phyloP scores from a whole-genome alignment of 768 basidiomycete genomes.

The Hortiboletus flavorubellus region DNA sequence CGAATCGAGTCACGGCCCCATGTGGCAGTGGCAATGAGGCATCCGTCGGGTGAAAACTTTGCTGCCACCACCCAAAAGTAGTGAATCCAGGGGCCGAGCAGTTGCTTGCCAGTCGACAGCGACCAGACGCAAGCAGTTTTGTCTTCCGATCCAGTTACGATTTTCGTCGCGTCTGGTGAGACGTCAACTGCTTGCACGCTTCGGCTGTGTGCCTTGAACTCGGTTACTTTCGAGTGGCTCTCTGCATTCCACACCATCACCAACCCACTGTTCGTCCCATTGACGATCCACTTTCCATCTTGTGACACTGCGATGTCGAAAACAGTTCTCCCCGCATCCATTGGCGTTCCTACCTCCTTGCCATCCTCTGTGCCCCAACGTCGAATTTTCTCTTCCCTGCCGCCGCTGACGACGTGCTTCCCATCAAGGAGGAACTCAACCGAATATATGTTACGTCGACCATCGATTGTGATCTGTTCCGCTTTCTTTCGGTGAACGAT shows the following conservation, averaged over 20 bases:
- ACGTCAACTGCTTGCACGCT: background rate
- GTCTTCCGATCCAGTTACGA: background rate
- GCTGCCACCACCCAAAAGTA: background rate
- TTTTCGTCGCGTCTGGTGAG: background rate
- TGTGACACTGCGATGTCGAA: background rate
- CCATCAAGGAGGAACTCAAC: background rate
- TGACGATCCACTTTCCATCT: background rate
- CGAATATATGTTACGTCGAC: background rate
- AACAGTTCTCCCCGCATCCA: background rate
- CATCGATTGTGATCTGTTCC: background rate
- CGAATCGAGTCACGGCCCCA: background rate
- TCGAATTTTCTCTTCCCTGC: background rate
- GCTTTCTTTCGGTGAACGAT: background rate
- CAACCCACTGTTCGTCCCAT: background rate
- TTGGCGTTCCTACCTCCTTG: background rate
- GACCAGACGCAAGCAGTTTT: background rate
- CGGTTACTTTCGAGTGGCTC: background rate
- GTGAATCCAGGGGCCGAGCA: background rate
- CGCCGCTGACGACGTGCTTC: background rate
- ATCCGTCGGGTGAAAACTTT: slow-evolving; percentile 1
- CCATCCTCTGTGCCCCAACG: background rate
- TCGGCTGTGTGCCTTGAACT: background rate
- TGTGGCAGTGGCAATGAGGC: background rate
- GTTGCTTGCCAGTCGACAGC: background rate
- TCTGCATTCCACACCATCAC: slow-evolving; percentile 3